Evolutionary conservation across 352 stramenopile genomes (phyloP).

Genomic region (Globisporangium radiosum): DNA sequence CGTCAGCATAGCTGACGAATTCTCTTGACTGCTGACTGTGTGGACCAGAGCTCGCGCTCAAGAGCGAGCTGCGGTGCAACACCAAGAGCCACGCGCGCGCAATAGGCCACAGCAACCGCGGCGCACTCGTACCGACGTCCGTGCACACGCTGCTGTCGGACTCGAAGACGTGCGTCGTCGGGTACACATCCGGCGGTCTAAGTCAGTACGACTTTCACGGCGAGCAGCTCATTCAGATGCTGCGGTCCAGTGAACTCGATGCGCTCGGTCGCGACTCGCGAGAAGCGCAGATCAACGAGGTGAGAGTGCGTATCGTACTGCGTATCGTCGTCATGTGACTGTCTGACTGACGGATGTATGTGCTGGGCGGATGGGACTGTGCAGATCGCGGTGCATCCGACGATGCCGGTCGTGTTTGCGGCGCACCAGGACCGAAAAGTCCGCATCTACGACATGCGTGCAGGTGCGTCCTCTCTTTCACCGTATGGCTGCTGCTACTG

Average conservation of each 20-base stretch:
- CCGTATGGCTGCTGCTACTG: no score
- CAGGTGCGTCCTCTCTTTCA: conserved; percentile 21
- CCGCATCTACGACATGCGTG: conserved; percentile 83
- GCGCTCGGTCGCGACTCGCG: conserved; percentile 35
- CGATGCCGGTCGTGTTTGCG: conserved; percentile 77
- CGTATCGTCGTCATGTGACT: no score
- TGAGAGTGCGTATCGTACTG: conserved; percentile 3
- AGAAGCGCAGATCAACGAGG: conserved; percentile 76
- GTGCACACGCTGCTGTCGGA: conserved; percentile 67
- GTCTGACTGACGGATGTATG: not conserved
- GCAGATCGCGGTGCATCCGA: conserved; percentile 59
- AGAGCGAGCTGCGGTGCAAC: conserved; percentile 63
- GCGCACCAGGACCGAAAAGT: conserved; percentile 81
- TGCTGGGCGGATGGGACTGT: not conserved
- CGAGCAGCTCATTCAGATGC: conserved; percentile 73
- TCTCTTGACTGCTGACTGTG: not conserved
- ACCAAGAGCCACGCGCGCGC: conserved; percentile 49
- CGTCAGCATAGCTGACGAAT: no score
- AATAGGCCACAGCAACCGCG: conserved; percentile 40
- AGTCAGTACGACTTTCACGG: conserved; percentile 72
- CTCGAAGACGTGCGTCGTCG: conserved; percentile 72
- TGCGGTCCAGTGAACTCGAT: conserved; percentile 62
- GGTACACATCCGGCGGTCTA: conserved; percentile 65
- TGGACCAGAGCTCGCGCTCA: conserved; percentile 53
- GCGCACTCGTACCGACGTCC: conserved; percentile 62